Base-by-base conservation (phyloP, 352 stramenopile species). In the Pythium utonaiense region DNA sequence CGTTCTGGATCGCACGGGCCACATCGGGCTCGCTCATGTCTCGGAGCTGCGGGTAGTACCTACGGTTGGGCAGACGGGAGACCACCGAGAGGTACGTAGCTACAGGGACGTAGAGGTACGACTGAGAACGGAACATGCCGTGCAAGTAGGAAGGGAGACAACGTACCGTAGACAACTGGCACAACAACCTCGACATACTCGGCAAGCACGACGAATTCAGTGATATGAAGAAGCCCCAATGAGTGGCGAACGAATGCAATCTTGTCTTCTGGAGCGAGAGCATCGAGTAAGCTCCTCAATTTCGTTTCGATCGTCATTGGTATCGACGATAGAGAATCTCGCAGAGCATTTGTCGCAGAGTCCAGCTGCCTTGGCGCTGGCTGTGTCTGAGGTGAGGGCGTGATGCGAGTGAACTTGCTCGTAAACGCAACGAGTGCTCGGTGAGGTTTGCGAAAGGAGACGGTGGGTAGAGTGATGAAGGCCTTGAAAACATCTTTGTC, bases 51-150 rank as follows among this genome's bases (percentile, higher is more conserved):
- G 36, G 36, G 36, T 44, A 44, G 36, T 24, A 44, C n/a, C 7
- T 5, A 4, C 36, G 14, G 36, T 44, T 44, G 36, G 36, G 36
- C 12, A 44, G 12, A 9, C n/a, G 13, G 14, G 22, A 44, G 7
- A 19, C 12, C 36, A 44, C 36, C 3, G 36, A 14, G 16, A 44
- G 22, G 9, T 44, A 44, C 36, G 22, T 9, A 6, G 36, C 36
- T 44, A n/a, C n/a, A 80, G 69, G 14, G 3, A 73, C 55, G 40
- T 71, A 80, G 52, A n/a, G n/a, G n/a, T n/a, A n/a, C n/a, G n/a
- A n/a, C n/a, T n/a, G n/a, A n/a, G n/a, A n/a, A n/a, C n/a, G n/a
- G n/a, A n/a, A n/a, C n/a, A n/a, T n/a, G n/a, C n/a, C n/a, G n/a
- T n/a, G n/a, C n/a, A n/a, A n/a, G n/a, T 83, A 73, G 41, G 75